Percentiles rank a stretch among this genome's conserved stretches.
phyloP scores from a whole-genome alignment of 2,329 filamentous ascomycete genomes.

The Gnomoniopsis sp. region DNA sequence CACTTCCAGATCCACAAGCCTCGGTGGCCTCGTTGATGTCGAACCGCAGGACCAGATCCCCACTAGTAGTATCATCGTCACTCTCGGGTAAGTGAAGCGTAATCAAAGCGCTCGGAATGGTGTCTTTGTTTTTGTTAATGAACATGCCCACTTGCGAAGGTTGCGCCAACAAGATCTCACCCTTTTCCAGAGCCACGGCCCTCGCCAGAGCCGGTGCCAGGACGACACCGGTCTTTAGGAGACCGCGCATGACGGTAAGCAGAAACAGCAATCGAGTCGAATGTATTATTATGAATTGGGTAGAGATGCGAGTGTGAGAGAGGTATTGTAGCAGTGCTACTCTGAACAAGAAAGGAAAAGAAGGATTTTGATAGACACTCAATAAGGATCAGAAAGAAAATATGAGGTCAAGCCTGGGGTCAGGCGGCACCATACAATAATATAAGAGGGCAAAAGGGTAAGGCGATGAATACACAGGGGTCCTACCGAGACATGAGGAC shows the following conservation, averaged over 20 bases:
- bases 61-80: not conserved
- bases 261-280: not conserved
- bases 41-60: constrained; percentile 32
- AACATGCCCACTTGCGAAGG: not conserved
- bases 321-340: not conserved
- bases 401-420: not conserved
- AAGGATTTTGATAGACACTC: not conserved
- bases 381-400: constrained; percentile 7
- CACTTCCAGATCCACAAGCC: constrained; percentile 44
- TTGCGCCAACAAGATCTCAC: not conserved
- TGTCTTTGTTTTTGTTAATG: constrained; percentile 14
- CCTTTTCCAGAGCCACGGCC: constrained; percentile 24
- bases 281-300: not conserved
- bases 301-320: not conserved
- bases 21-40: constrained; percentile 41
- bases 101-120: constrained; percentile 23
- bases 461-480: constrained; percentile 14
- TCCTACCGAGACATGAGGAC: constrained; percentile 3
- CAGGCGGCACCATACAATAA: not conserved
- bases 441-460: constrained; percentile 11
- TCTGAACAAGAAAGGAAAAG: not conserved
- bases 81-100: constrained; percentile 23
- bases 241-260: constrained; percentile 31
- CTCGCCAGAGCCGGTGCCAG: constrained; percentile 33
- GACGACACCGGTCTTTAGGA: constrained; percentile 31